Base-by-base conservation (phyloP, 2,329 filamentous ascomycete species). In the Stachybotrys chartarum region DNA sequence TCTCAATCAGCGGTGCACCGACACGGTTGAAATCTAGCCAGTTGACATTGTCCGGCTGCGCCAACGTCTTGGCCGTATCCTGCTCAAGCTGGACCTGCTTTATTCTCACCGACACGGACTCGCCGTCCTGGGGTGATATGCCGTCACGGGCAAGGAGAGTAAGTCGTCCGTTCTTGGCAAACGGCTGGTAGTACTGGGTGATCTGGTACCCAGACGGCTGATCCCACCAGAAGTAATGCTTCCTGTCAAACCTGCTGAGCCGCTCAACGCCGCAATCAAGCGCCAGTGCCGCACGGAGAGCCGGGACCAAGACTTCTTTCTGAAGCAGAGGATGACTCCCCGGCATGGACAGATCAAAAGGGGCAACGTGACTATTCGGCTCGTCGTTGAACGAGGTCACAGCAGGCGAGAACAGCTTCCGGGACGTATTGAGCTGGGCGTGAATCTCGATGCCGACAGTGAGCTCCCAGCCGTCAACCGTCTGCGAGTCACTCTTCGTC, bases 161-260 rank as follows among this genome's bases (percentile, higher is more conserved):
- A n/a, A 97, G 77, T 45, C 76, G 73, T 1, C 94, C 94, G 63
- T 91, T 78, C 57, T 78, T 83, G 1, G 85, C 85, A 61, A 87
- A 84, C 0, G 85, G 84, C 56, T 84, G 76, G 70, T 97, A 97
- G 74, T 93, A 97, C 68, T 99, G 94, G 1, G 94, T 99, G 59
- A 99, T 96, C 71, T 99, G 94, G 71, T 99, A 99, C 0, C 94
- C 94, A 0, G 90, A 83, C 1, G 94, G 94, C 71, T 99, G 94
- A 70, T 99, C 94, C 83, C 94, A 96, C 77, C 97, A 96, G 72
- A 99, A 97, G 73, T 99, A 99, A 72, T 99, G 94, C 70, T 99
- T 99, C 60, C 94, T 82, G 71, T 99, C 94, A 73, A 97, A 99
- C 54, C 83, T 84, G 70, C 91, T 96, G 62, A 83, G 79, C 1